phyloP scores from a whole-genome alignment of 306 rosid genomes.

The Begonia fuchsioides region DNA sequence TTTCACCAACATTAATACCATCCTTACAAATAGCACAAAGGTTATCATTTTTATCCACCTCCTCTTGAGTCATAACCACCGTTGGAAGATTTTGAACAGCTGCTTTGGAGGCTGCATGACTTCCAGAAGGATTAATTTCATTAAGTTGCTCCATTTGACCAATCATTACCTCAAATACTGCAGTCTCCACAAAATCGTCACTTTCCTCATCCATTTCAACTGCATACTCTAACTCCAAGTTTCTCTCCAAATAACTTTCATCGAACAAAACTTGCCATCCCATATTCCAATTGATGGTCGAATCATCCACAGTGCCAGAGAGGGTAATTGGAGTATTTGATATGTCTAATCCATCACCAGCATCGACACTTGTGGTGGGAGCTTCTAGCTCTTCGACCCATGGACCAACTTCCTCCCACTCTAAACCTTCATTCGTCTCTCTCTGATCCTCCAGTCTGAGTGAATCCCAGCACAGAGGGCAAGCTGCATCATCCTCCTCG shows the following conservation, averaged over 20 bases:
- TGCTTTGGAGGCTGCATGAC: conserved; percentile 32
- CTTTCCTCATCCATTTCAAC: conserved; percentile 17
- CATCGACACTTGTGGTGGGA: conserved; percentile 24
- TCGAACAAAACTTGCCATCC: conserved; percentile 64
- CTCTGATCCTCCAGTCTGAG: conserved; percentile 48
- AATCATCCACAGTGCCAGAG: no score
- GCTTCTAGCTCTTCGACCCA: conserved; percentile 47
- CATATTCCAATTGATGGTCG: conserved; percentile 9
- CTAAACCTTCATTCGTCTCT: conserved; percentile 48
- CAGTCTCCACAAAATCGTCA: conserved; percentile 44
- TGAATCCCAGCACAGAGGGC: conserved; percentile 57
- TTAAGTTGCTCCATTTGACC: conserved; percentile 25
- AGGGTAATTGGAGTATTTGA: no score
- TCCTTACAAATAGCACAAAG: conserved; percentile 77
- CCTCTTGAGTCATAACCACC: conserved; percentile 28
- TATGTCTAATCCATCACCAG: not conserved
- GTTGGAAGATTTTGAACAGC: conserved; percentile 37
- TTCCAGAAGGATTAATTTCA: conserved; percentile 19
- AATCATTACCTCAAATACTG: conserved; percentile 35
- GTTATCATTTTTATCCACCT: conserved; percentile 24
- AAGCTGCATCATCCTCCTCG: conserved; percentile 27
- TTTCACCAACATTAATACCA: conserved; percentile 35
- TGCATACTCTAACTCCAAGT: conserved; percentile 24
- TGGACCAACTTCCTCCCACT: conserved; percentile 80
- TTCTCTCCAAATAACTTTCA: conserved; percentile 22